Percentiles rank a stretch among this genome's conserved stretches.
Conservation (phyloP, 257 asterid genomes). For the Solanum acaule region DNA sequence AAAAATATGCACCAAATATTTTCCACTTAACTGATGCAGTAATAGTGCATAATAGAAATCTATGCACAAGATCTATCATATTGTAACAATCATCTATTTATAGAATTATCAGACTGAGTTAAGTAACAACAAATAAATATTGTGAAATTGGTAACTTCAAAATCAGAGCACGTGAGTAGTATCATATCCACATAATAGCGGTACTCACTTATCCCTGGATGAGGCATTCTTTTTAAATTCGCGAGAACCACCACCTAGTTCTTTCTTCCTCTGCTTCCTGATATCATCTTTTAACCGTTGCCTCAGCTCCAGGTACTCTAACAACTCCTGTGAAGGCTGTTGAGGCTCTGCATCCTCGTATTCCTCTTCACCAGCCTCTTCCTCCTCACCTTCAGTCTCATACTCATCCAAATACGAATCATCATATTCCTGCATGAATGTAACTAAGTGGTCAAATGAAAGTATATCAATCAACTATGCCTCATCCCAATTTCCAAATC, state of each 20-base stretch:
- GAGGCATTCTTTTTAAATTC: conserved; percentile 15
- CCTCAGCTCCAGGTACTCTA: conserved; percentile 68
- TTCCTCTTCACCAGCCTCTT: conserved; percentile 38
- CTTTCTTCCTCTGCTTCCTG: conserved; percentile 66
- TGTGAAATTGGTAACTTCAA: not conserved
- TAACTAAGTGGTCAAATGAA: not conserved
- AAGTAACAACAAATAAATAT: not conserved
- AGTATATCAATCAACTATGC: not conserved
- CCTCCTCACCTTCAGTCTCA: conserved; percentile 44
- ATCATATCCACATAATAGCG: not conserved
- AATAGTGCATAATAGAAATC: not conserved
- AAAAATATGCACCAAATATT: not conserved
- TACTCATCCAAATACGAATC: conserved; percentile 30
- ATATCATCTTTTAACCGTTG: conserved; percentile 53
- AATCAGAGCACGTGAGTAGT: not conserved
- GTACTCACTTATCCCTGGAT: conserved; percentile 61
- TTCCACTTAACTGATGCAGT: not conserved
- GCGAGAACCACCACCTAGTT: conserved; percentile 47
- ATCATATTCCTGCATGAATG: conserved; percentile 40
- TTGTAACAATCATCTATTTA: not conserved
- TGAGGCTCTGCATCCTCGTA: conserved; percentile 45
- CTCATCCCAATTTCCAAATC: not conserved
- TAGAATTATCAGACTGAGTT: not conserved
- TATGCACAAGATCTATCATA: not conserved
- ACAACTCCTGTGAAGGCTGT: conserved; percentile 59